These are phyloP conservation scores for Cyclostephanos tholiformis DNA, from an alignment of 108 stramenopile species.

Conservation along the genomic window DNA sequence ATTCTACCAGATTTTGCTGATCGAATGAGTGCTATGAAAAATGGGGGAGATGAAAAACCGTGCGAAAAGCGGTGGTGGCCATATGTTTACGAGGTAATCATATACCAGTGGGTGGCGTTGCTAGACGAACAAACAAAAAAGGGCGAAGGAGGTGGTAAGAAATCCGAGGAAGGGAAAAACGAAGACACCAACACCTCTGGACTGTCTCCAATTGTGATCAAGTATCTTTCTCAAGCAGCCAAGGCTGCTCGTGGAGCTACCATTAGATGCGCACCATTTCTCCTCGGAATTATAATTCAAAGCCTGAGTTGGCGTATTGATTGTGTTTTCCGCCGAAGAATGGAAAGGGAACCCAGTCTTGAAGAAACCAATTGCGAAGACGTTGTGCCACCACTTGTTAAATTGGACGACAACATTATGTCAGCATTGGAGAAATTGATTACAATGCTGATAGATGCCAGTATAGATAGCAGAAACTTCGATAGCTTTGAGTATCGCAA, in stretches of 20 bases:
- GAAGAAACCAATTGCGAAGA: conserved; percentile 26
- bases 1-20: conserved; percentile 73
- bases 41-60: conserved; percentile 11
- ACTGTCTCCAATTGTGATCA: conserved; percentile 46
- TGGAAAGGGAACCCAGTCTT: conserved; percentile 13
- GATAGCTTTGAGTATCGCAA: conserved; percentile 82
- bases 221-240: conserved; percentile 66
- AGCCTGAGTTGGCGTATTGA: conserved; percentile 77
- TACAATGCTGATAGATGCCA: conserved; percentile 75
- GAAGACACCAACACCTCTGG: conserved; percentile 14
- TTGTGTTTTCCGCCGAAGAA: conserved; percentile 47
- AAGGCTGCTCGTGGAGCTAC: conserved; percentile 67
- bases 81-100: conserved; percentile 85
- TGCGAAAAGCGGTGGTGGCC: conserved; percentile 80
- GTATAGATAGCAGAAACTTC: conserved; percentile 84
- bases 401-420: conserved; percentile 68
- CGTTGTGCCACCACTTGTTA: conserved; percentile 57
- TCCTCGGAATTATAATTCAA: conserved; percentile 87
- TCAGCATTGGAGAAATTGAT: conserved; percentile 66
- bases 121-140: conserved; percentile 69
- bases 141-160: conserved; percentile 20
- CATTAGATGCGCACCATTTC: conserved; percentile 83
- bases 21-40: conserved; percentile 62
- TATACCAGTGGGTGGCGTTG: conserved; percentile 86
- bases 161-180: conserved; percentile 13